phyloP scores from a whole-genome alignment of 805 yeast genomes.

The Brettanomyces sp. region DNA sequence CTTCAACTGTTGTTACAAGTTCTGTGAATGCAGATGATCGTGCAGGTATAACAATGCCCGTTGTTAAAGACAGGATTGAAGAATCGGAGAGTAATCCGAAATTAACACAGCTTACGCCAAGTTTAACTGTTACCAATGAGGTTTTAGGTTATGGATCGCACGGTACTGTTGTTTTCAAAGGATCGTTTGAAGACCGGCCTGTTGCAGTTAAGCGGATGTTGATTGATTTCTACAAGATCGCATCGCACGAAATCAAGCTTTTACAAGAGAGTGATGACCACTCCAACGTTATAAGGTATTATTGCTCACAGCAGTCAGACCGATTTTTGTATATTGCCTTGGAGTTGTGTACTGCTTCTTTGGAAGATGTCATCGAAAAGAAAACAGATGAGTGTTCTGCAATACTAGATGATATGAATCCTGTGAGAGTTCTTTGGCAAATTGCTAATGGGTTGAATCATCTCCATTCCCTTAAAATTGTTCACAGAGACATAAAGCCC shows the following conservation, averaged over 20 bases:
- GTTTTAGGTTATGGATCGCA: slow-evolving; percentile 94
- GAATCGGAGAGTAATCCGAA: not conserved
- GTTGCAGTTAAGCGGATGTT: slow-evolving; percentile 95
- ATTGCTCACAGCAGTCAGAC: slow-evolving; percentile 85
- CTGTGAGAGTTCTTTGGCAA: slow-evolving; percentile 55
- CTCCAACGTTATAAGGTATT: slow-evolving; percentile 88
- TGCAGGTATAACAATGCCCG: not conserved
- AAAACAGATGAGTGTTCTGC: slow-evolving; percentile 30
- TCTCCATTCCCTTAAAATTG: slow-evolving; percentile 81
- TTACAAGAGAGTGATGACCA: slow-evolving; percentile 94
- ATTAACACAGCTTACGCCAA: slow-evolving; percentile 22
- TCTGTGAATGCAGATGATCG: not conserved
- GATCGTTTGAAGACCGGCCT: slow-evolving; percentile 83
- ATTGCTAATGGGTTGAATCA: slow-evolving; percentile 79
- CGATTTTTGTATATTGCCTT: slow-evolving; percentile 86
- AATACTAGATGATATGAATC: slow-evolving; percentile 34
- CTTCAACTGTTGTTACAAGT: not conserved
- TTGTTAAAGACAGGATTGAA: not conserved
- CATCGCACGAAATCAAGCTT: slow-evolving; percentile 80
- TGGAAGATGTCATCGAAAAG: slow-evolving; percentile 71
- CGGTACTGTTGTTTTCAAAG: slow-evolving; percentile 90
- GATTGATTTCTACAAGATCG: slow-evolving; percentile 86
- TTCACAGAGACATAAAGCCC: slow-evolving; percentile 91
- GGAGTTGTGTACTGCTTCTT: slow-evolving; percentile 81
- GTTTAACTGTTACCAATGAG: slow-evolving; percentile 55